A percentile compares a stretch with the other conserved stretches of the same genome.
These are phyloP conservation scores for Ampelocalamus luodianensis DNA, from an alignment of 176 grass and related monocot genomes.

Conservation along the genomic window DNA sequence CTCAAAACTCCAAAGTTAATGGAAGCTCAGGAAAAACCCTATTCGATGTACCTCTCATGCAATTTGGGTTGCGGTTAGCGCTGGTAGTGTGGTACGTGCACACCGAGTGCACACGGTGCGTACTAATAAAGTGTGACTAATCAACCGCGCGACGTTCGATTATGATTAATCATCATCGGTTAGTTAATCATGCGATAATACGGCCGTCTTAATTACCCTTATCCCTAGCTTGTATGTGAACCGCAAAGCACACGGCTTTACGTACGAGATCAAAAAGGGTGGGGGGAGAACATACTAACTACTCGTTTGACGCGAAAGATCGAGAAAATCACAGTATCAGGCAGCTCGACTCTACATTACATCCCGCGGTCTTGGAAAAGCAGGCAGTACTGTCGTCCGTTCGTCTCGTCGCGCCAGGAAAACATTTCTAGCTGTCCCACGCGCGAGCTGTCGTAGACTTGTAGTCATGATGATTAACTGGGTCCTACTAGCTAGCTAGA, in stretches of 20 bases:
- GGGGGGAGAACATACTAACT: too few relatives aligned
- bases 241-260: not conserved
- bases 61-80: not conserved
- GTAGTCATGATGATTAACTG: not conserved
- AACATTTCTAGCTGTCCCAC: not conserved
- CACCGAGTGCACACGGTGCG: too few relatives aligned
- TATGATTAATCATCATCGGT: not conserved
- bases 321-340: not conserved
- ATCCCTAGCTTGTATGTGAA: not conserved
- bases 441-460: not conserved
- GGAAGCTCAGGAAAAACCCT: not conserved
- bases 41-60: not conserved
- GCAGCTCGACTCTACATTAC: not conserved
- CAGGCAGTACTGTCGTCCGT: not conserved
- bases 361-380: not conserved
- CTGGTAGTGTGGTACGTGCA: too few relatives aligned
- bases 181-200: not conserved
- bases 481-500: not conserved
- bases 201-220: not conserved
- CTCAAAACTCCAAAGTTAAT: not conserved
- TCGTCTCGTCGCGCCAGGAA: not conserved
- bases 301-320: not conserved
- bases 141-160: not conserved
- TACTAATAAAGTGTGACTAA: not conserved
- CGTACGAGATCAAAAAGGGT: too few relatives aligned